Evolutionary conservation across 2,329 filamentous ascomycete species (phyloP), one percentile per base, ranked within the genome.

Genomic region (Pochonia chlamydosporia): DNA sequence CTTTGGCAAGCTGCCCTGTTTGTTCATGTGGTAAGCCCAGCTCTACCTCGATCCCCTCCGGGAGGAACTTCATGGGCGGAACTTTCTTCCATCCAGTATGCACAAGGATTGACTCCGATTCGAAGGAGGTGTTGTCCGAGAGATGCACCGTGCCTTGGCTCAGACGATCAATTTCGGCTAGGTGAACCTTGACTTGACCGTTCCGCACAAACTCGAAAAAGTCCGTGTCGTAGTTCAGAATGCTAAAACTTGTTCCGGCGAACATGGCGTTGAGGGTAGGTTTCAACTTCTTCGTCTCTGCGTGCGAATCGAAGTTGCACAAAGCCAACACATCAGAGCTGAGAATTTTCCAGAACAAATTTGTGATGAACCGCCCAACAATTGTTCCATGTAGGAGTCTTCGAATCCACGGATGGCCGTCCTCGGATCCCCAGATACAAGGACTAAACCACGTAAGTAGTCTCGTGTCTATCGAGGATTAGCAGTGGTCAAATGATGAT

Each of bases 381-480:
- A 67, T 63, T 0, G 78, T 84, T 20, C 71, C 68, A 52, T 86
- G 81, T 40, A 82, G 67, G 49, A 84, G 79, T 9, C 63, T 58
- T 3, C 80, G 72, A 2, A 79, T 67, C 10, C 65, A 66, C 11
- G 72, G 67, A 53, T 76, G 85, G 1, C 82, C 84, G 56, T 82
- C 82, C 2, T 73, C 76, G 2, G 73, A 69, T 4, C 82, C 84
- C 82, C 84, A 91, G 13, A 85, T 75, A 59, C 85, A 90, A 0
- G 87, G 87, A 44, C 79, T 83, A 63, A 91, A 81, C 81, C 84
- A 89, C 2, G 81, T 85, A 45, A 90, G 65, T 52, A 86, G 73
- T 0, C 87, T 80, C 0, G 79, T 84, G 26, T 74, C 70, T 71
- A 44, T n/a, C 8, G 4, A 39, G 14, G 24, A 35, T 14, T 33